Conservation (phyloP, 306 rosid genomes). For the Dryas octopetala region DNA sequence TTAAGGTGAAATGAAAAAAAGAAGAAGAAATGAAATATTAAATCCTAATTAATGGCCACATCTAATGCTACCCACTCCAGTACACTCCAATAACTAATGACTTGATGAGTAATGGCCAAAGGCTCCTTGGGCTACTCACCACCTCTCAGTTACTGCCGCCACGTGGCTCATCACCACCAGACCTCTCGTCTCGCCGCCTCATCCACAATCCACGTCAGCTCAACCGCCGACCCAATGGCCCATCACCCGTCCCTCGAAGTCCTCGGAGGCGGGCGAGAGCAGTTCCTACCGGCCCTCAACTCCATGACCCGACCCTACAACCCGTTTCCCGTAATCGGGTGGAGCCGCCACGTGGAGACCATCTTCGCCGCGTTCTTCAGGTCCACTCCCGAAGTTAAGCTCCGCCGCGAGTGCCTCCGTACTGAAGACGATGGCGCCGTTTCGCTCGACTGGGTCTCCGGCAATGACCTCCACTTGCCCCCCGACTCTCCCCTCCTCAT, state of each 20-base stretch:
- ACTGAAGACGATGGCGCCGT: slow-evolving; percentile 65
- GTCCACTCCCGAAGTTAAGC: slow-evolving; percentile 49
- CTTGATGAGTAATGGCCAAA: slow-evolving; percentile 25
- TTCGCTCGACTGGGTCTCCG: slow-evolving; percentile 84
- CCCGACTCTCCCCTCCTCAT: slow-evolving; percentile 68
- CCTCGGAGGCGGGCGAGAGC: slow-evolving; percentile 54
- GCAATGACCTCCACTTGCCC: slow-evolving; percentile 47
- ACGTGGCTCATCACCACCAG: not conserved
- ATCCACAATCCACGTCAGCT: slow-evolving; percentile 29
- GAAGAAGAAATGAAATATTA: too few species aligned
- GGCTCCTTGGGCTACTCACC: slow-evolving; percentile 28
- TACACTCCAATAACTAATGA: slow-evolving; percentile 2
- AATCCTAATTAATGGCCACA: too few species aligned
- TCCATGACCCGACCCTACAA: slow-evolving; percentile 46
- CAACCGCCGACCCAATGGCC: slow-evolving; percentile 29
- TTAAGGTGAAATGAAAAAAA: too few species aligned
- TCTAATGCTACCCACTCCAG: not conserved
- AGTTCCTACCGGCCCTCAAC: slow-evolving; percentile 50
- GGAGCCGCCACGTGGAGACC: slow-evolving; percentile 78
- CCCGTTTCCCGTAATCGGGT: slow-evolving; percentile 54
- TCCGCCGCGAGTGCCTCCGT: slow-evolving; percentile 72
- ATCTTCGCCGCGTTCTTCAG: slow-evolving; percentile 78
- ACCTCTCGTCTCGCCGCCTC: not conserved
- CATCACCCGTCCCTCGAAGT: slow-evolving; percentile 62
- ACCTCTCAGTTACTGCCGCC: not conserved